These are phyloP conservation scores for Paramecium primaurelia DNA, from an alignment of 73 alveolate genomes.

Conservation along the genomic window DNA sequence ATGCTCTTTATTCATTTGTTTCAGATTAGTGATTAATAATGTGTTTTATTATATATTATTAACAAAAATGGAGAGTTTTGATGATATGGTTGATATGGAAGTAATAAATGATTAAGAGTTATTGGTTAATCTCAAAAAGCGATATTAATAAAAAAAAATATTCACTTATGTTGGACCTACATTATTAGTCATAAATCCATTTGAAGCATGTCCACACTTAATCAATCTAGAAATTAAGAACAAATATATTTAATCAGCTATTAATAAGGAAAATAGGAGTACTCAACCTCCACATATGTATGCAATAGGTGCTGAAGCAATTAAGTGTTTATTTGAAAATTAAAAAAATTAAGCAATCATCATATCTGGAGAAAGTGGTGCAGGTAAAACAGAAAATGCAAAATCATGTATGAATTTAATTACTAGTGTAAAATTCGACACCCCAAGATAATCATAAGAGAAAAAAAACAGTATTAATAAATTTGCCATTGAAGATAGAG, in stretches of 20 bases:
- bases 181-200: constrained; percentile 92
- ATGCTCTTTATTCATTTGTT: constrained; percentile 43
- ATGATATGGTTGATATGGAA: constrained; percentile 82
- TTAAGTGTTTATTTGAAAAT: constrained; percentile 76
- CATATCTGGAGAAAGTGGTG: constrained; percentile 99
- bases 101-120: constrained; percentile 80
- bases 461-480: constrained; percentile 30
- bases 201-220: constrained; percentile 79
- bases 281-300: constrained; percentile 88
- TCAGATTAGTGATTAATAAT: not conserved
- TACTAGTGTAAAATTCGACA: constrained; percentile 62
- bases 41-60: not conserved
- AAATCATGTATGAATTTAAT: constrained; percentile 92
- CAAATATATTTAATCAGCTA: constrained; percentile 40
- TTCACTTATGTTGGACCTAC: constrained; percentile 97
- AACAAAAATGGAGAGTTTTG: constrained; percentile 56
- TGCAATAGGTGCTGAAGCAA: constrained; percentile 88
- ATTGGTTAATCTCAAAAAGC: constrained; percentile 75
- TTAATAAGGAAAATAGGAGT: constrained; percentile 53
- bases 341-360: constrained; percentile 89
- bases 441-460: constrained; percentile 8
- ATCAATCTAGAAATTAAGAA: constrained; percentile 66
- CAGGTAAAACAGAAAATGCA: constrained; percentile 99
- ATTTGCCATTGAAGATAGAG: constrained; percentile 4
- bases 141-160: constrained; percentile 83